These are phyloP conservation scores for California macrophylla DNA, from an alignment of 441 rosid species.

Conservation along the genomic window DNA sequence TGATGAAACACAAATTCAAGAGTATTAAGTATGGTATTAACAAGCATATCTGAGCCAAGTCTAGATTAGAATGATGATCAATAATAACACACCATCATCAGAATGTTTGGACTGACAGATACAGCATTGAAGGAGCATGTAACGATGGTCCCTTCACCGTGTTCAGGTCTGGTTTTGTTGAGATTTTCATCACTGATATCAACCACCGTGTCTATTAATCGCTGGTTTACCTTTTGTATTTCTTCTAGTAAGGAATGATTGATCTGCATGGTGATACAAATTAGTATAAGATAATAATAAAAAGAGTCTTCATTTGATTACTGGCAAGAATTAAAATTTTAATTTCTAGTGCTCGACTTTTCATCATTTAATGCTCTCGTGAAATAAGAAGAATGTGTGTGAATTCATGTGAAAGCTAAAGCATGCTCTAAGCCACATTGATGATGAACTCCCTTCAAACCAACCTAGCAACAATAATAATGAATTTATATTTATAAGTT, in stretches of 20 bases:
- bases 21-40: neutral
- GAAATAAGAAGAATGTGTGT: neutral
- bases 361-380: too few species aligned
- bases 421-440: neutral
- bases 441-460: neutral
- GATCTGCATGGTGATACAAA: too few species aligned
- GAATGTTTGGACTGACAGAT: slow-evolving; percentile 18
- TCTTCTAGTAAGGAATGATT: slow-evolving; percentile 17
- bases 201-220: slow-evolving; percentile 19
- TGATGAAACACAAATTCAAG: neutral
- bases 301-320: neutral
- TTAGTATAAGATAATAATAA: too few species aligned
- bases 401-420: neutral
- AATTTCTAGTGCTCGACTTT: too few species aligned
- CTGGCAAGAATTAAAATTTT: neutral
- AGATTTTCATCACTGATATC: slow-evolving; percentile 17
- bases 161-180: slow-evolving; percentile 14
- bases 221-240: slow-evolving; percentile 20
- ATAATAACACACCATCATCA: slow-evolving; percentile 12
- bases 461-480: neutral
- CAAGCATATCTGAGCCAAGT: neutral
- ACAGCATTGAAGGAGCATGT: slow-evolving; percentile 24
- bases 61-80: neutral
- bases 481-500: neutral
- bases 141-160: slow-evolving; percentile 21